Conservation (phyloP, 805 yeast genomes). For the Sugiyamaella marilandica region DNA sequence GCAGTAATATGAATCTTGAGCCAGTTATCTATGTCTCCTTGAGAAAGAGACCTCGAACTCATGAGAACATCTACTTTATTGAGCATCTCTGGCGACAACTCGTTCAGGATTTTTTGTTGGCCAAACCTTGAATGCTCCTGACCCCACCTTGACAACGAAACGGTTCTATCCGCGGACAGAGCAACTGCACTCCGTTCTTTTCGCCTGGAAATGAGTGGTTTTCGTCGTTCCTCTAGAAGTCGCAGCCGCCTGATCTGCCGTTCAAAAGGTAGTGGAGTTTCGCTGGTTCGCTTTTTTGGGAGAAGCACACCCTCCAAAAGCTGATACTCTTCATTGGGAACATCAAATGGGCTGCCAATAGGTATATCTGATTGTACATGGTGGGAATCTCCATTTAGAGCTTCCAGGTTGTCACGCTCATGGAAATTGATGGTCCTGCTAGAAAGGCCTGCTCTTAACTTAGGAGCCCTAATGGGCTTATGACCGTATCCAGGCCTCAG, state of each 20-base stretch:
- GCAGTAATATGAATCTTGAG: conserved; percentile 17
- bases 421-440: background rate
- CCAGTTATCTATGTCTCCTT: conserved; percentile 23
- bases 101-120: conserved; percentile 1
- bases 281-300: background rate
- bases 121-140: conserved; percentile 10
- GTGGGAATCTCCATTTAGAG: too few species aligned
- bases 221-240: conserved; percentile 13
- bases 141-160: conserved; percentile 8
- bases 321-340: conserved; percentile 5
- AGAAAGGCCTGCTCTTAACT: background rate
- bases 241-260: conserved; percentile 19
- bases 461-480: background rate
- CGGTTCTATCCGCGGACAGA: background rate
- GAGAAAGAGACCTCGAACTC: conserved; percentile 18
- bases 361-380: too few species aligned
- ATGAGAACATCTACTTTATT: conserved; percentile 14
- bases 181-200: background rate
- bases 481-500: background rate
- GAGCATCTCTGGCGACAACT: conserved; percentile 11
- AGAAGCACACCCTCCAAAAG: conserved; percentile 7
- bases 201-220: conserved; percentile 1
- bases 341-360: background rate
- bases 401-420: background rate
- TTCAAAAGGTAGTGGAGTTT: conserved; percentile 11